Percentiles rank a stretch among this genome's conserved stretches.
These are phyloP conservation scores for Dendrostoma leiphaemia DNA, from an alignment of 2,329 filamentous ascomycete species.

Conservation along the genomic window DNA sequence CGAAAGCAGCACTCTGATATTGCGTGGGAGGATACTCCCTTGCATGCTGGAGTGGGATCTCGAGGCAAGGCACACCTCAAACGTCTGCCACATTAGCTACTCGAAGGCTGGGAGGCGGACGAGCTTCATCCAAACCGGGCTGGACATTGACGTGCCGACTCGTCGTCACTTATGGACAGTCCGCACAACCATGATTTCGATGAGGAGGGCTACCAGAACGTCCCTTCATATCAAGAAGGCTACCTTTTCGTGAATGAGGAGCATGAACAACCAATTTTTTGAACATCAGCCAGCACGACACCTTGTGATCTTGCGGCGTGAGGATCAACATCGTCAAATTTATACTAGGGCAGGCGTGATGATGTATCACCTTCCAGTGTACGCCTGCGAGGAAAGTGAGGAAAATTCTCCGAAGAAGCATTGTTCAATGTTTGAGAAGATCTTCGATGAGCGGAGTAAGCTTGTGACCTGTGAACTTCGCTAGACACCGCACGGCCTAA, in stretches of 20 bases:
- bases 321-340: neutral
- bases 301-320: neutral
- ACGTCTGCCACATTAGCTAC: too few relatives aligned
- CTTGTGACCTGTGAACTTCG: neutral
- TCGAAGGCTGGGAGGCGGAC: too few relatives aligned
- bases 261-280: too few relatives aligned
- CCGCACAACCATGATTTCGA: neutral
- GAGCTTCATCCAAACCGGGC: neutral
- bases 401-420: neutral
- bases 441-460: neutral
- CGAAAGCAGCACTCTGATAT: neutral
- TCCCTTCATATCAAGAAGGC: neutral
- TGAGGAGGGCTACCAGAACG: neutral
- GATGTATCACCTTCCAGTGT: too few relatives aligned
- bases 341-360: neutral
- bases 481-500: neutral
- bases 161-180: neutral
- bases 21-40: neutral
- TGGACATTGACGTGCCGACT: too few relatives aligned
- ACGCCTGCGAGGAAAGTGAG: neutral
- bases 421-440: neutral
- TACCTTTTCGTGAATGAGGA: neutral
- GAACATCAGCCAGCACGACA: neutral
- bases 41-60: neutral
- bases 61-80: too few relatives aligned